These are phyloP conservation scores for Cladosporium sphaerospermum DNA, from an alignment of 2,329 filamentous ascomycete species.

Conservation along the genomic window DNA sequence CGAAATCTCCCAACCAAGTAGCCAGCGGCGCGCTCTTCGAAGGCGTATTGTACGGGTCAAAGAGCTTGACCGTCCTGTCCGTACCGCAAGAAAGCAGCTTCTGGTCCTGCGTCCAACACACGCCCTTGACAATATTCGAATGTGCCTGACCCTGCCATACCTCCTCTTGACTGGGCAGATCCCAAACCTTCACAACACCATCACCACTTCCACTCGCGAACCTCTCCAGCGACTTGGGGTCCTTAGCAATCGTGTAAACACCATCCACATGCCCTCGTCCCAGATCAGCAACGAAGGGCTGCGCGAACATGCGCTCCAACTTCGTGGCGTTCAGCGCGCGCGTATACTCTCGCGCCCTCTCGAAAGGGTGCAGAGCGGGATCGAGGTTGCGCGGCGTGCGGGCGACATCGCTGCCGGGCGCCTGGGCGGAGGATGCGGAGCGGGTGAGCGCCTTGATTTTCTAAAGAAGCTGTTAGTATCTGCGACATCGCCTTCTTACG, in stretches of 20 bases:
- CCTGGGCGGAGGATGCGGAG: constrained; percentile 58
- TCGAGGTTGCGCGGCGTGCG: constrained; percentile 68
- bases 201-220: constrained; percentile 80
- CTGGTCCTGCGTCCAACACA: constrained; percentile 81
- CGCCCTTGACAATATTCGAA: constrained; percentile 85
- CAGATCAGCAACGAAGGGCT: constrained; percentile 78
- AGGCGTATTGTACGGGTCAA: constrained; percentile 75
- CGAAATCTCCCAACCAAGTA: constrained; percentile 75
- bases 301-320: constrained; percentile 84
- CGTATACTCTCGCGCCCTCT: constrained; percentile 80
- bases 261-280: constrained; percentile 90
- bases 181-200: constrained; percentile 90
- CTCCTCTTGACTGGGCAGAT: constrained; percentile 66
- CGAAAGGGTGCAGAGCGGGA: constrained; percentile 82
- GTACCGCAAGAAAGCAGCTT: constrained; percentile 81
- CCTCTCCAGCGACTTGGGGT: constrained; percentile 41
- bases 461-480: constrained; percentile 17
- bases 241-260: constrained; percentile 45
- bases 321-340: constrained; percentile 79
- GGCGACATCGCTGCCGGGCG: constrained; percentile 59
- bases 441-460: constrained; percentile 63
- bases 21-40: constrained; percentile 65
- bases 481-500: background rate
- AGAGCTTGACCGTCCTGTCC: constrained; percentile 83
- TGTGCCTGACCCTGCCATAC: constrained; percentile 76